Percentiles rank a stretch among this genome's conserved stretches.
Evolutionary conservation across 176 grass and related monocot species (phyloP).

Genomic region (Avena atlantica): DNA sequence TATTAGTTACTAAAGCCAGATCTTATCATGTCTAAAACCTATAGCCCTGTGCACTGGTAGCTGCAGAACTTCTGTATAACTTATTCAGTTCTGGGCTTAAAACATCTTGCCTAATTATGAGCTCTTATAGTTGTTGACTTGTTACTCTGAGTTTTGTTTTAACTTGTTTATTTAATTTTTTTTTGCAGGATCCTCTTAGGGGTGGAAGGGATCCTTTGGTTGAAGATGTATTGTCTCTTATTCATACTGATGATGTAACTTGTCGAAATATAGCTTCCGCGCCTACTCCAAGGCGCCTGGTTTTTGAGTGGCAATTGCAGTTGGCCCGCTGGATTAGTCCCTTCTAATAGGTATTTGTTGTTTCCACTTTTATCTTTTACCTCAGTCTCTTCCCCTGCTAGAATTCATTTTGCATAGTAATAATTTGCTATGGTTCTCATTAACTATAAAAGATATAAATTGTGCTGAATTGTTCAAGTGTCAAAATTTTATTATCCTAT

Average conservation of each 20-base stretch:
- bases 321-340: slow-evolving; percentile 89
- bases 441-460: slow-evolving; percentile 1
- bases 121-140: slow-evolving; percentile 30
- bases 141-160: slow-evolving; percentile 9
- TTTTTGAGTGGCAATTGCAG: slow-evolving; percentile 85
- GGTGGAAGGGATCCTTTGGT: slow-evolving; percentile 94
- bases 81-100: slow-evolving; percentile 8
- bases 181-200: slow-evolving; percentile 86
- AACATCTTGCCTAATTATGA: slow-evolving; percentile 10
- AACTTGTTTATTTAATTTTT: slow-evolving; percentile 32
- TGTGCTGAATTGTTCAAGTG: neutral
- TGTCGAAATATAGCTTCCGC: slow-evolving; percentile 48
- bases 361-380: neutral
- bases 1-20: neutral
- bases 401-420: slow-evolving; percentile 24
- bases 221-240: slow-evolving; percentile 79
- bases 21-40: slow-evolving; percentile 8
- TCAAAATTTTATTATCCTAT: neutral
- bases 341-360: slow-evolving; percentile 67
- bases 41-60: neutral
- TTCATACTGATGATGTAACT: slow-evolving; percentile 59
- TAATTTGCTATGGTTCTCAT: neutral
- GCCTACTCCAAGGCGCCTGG: slow-evolving; percentile 65
- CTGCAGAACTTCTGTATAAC: slow-evolving; percentile 7
- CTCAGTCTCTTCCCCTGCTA: neutral